phyloP scores from a whole-genome alignment of 1,284 basidiomycete genomes.

The Pyrrhoderma noxium region DNA sequence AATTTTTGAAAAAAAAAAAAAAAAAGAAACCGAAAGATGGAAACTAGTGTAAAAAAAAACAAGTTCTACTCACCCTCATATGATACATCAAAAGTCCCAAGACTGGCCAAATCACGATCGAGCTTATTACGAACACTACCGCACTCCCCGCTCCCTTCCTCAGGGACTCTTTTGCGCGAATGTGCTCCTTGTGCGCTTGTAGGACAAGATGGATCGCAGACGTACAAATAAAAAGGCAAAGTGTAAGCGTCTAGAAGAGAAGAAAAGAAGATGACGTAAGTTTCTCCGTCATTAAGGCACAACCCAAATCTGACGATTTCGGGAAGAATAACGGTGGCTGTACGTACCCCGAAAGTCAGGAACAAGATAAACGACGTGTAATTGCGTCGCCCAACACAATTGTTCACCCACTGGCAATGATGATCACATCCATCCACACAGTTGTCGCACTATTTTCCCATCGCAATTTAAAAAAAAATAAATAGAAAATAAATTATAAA shows the following conservation, averaged over 20 bases:
- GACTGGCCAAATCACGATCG: conserved; percentile 75
- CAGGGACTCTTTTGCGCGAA: conserved; percentile 8
- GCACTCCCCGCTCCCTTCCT: conserved; percentile 54
- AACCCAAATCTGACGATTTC: neutral
- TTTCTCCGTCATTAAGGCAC: conserved; percentile 3
- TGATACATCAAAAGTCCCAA: conserved; percentile 77
- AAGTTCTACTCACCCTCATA: conserved; percentile 53
- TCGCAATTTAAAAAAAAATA: conserved; percentile 12
- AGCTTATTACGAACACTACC: conserved; percentile 63
- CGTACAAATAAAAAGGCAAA: conserved; percentile 61
- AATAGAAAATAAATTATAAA: no score
- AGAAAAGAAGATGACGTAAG: conserved; percentile 7
- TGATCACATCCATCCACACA: conserved; percentile 89
- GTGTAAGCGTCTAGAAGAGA: conserved; percentile 32
- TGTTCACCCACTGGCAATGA: conserved; percentile 94
- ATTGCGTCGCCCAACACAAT: conserved; percentile 87
- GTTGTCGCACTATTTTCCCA: conserved; percentile 70
- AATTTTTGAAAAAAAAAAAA: conserved; percentile 5
- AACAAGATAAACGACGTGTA: conserved; percentile 86
- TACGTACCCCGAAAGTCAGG: conserved; percentile 55
- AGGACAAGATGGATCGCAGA: conserved; percentile 76
- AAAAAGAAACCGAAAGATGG: conserved; percentile 8
- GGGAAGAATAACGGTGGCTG: neutral
- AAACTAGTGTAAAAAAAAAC: neutral
- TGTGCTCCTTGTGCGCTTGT: conserved; percentile 38